Conservation (phyloP, 495 filamentous ascomycete genomes). For the Aspergillus nidulans region DNA sequence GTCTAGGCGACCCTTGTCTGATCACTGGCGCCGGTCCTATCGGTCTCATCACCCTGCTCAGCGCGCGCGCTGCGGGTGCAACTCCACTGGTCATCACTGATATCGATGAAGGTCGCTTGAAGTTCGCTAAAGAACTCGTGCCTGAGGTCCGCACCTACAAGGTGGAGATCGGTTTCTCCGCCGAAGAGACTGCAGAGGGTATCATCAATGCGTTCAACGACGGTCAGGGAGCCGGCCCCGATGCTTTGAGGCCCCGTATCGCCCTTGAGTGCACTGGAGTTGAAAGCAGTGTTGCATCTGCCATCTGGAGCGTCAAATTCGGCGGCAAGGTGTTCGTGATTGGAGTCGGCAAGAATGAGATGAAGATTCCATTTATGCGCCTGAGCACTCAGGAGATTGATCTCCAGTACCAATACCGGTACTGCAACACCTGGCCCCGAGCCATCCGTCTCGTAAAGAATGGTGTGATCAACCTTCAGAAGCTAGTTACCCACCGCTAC, state of each 20-base stretch:
- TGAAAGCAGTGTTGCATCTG: conserved; percentile 78
- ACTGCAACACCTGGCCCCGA: conserved; percentile 90
- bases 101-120: conserved; percentile 78
- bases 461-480: conserved; percentile 72
- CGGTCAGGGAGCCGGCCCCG: conserved; percentile 46
- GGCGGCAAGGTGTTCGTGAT: conserved; percentile 93
- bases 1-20: conserved; percentile 75
- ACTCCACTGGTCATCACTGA: conserved; percentile 87
- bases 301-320: conserved; percentile 85
- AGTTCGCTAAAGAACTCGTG: conserved; percentile 75
- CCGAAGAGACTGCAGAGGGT: conserved; percentile 65
- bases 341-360: conserved; percentile 90
- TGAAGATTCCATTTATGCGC: conserved; percentile 90
- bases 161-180: conserved; percentile 58
- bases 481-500: conserved; percentile 84
- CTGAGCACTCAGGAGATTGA: conserved; percentile 87
- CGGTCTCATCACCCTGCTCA: conserved; percentile 78
- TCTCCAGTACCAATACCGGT: conserved; percentile 92
- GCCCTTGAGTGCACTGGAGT: conserved; percentile 89
- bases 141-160: conserved; percentile 72
- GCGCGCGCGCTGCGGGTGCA: conserved; percentile 76
- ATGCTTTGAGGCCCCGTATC: conserved; percentile 69
- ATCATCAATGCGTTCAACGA: conserved; percentile 54
- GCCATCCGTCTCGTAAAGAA: conserved; percentile 84
- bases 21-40: conserved; percentile 91